Base-by-base conservation (phyloP, 2,329 filamentous ascomycete genomes). In the Monosporascus sp. region DNA sequence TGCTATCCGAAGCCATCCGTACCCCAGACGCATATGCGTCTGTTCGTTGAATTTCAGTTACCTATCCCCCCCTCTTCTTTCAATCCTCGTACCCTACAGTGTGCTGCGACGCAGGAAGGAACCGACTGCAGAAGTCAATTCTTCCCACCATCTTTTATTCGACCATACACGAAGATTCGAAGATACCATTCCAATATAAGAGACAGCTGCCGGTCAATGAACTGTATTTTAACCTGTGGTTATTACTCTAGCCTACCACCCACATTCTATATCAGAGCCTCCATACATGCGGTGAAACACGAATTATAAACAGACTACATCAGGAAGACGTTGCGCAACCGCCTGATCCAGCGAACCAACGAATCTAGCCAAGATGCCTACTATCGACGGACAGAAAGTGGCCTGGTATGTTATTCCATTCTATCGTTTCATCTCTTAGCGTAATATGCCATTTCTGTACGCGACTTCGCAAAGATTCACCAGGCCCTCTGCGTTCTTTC, bases 381-480 rank as follows among this genome's bases (percentile, higher is more conserved):
- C 85, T 48, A 84, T 89, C 60, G 82, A 88, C 64, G 86, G 85
- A 57, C 77, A 84, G 69, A 87, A 87, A 72, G 87, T 89, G 78
- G 86, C 86, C 67, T 89, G 86, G 86, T 89, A 79, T 64, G 85
- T 76, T 52, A 41, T 38, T 51, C 20, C 22, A 46, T 46, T 24
- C 43, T 31, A 2, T 18, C 7, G 31, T 31, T 24, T 24, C 22
- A 18, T 28, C 14, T 18, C 6, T 26, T 14, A 26, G n/a, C 11
- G n/a, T 15, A 43, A 18, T 20, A 14, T 14, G 31, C 31, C 40
- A 14, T 20, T 20, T 14, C 9, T 20, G 11, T 43, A 43, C 2
- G 18, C 3, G 40, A 14, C 18, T 14, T 43, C 4, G 11, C 40
- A 18, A 14, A 15, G 5, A 43, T 43, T 4, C 18, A 18, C 40